phyloP scores from a whole-genome alignment of 306 rosid genomes.

The Mimosa bimucronata region DNA sequence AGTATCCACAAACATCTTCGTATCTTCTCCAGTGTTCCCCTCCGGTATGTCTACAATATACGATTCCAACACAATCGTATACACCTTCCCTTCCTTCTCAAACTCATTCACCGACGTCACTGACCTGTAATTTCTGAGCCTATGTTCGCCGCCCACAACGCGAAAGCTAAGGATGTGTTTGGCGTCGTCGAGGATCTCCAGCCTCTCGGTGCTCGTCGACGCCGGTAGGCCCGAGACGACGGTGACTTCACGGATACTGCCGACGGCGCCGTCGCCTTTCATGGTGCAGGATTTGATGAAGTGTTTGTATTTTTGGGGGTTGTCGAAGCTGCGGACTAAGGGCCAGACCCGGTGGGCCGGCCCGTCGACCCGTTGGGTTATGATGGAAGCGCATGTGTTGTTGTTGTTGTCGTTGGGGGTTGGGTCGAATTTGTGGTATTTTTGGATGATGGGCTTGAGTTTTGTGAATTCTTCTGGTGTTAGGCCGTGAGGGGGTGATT shows the following conservation, averaged over 20 bases:
- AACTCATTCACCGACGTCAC: constrained; percentile 8
- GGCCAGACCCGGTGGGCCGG: constrained; percentile 10
- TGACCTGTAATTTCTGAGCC: constrained; percentile 13
- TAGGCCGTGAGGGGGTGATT: not conserved
- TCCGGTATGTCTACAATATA: constrained; percentile 10
- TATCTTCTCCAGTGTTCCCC: constrained; percentile 11
- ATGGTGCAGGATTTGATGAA: constrained; percentile 9
- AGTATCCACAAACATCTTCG: constrained; percentile 11
- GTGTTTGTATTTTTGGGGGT: constrained; percentile 27
- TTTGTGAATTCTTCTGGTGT: not conserved
- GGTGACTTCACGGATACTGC: constrained; percentile 20
- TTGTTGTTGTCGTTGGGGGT: not conserved
- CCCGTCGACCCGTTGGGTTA: constrained; percentile 1
- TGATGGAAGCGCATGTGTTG: constrained; percentile 10
- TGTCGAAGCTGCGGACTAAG: constrained; percentile 7
- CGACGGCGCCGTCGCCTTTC: constrained; percentile 13
- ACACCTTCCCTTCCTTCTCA: not conserved
- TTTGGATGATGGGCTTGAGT: not conserved
- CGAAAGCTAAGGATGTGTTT: constrained; percentile 11
- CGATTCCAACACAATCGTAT: constrained; percentile 13
- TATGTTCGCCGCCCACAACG: constrained; percentile 9
- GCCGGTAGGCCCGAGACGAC: constrained; percentile 9
- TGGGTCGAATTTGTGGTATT: not conserved
- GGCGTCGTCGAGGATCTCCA: not conserved
- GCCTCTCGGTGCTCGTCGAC: constrained; percentile 20